Base-by-base conservation (phyloP, 2,329 filamentous ascomycete species). In the Ophiostoma montium region DNA sequence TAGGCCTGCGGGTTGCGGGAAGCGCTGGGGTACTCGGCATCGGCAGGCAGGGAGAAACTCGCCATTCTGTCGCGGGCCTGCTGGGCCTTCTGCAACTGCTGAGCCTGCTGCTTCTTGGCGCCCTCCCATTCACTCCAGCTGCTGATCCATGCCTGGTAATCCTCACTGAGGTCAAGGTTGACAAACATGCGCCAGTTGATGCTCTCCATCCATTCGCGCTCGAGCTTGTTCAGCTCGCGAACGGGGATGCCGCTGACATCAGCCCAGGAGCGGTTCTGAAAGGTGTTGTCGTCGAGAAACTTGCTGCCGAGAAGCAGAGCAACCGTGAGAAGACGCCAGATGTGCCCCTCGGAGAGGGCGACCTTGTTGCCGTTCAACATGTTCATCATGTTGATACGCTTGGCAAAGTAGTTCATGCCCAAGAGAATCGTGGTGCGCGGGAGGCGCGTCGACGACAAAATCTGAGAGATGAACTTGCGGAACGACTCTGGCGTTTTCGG, bases 251-350 rank as follows among this genome's bases (percentile, higher is more conserved):
- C 86, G 65, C 87, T 95, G 47, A 95, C 89, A 62, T 95, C 89
- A 5, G 89, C 86, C 89, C 89, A 95, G 1, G 89, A 95, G 49
- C 86, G 84, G 68, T 95, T 95, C 72, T 95, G 89, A 67, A 95
- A 95, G 6, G 89, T 95, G 67, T 95, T 95, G 71, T 95, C 89
- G 60, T 95, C 89, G 56, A 95, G 71, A 60, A 95, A 95, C 69
- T 95, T 95, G 78, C 87, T 94, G 52, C 87, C 89, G 48, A 95
- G 73, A 47, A 95, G 75, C 50, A 95, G 70, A 8, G 84, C 80
- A 35, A 90, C 84, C 7, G 88, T 94, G 55, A 95, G 74, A 69
- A 94, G 82, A 53, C 87, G 84, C 74, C 90, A 94, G 49, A 94
- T 76, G 61, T 92, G 82, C 39, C 82, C 83, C 57, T 80, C 76